A percentile compares a stretch with the other conserved stretches of the same genome.
phyloP scores from a whole-genome alignment of 2,329 filamentous ascomycete species.

The Lasiodiplodia sp. region DNA sequence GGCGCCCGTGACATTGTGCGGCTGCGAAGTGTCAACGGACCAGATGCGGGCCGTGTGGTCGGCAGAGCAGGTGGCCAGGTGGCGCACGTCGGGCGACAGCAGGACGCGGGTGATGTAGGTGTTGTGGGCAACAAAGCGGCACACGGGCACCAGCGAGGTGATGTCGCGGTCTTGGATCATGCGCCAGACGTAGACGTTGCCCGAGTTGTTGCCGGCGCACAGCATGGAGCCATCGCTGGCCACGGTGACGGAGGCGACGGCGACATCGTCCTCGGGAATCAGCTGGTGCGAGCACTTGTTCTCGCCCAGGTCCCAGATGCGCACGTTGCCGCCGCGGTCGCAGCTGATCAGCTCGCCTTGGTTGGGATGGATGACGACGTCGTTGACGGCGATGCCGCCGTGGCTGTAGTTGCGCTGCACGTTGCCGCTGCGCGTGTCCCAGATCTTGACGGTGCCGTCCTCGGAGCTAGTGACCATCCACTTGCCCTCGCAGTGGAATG shows the following conservation, averaged over 20 bases:
- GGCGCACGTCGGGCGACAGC: slow-evolving; percentile 90
- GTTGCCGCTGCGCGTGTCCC: slow-evolving; percentile 85
- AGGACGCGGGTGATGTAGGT: slow-evolving; percentile 93
- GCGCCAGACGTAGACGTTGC: slow-evolving; percentile 97
- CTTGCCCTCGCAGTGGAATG: slow-evolving; percentile 98
- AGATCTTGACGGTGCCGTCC: slow-evolving; percentile 96
- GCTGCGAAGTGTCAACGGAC: slow-evolving; percentile 72
- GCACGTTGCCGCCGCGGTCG: slow-evolving; percentile 88
- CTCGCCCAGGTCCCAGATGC: slow-evolving; percentile 96
- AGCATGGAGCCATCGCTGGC: slow-evolving; percentile 92
- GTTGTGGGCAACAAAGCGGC: slow-evolving; percentile 87
- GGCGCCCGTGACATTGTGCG: slow-evolving; percentile 44
- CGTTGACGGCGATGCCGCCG: slow-evolving; percentile 85
- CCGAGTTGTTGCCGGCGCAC: slow-evolving; percentile 90
- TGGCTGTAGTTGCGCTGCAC: slow-evolving; percentile 95
- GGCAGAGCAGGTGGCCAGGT: slow-evolving; percentile 90
- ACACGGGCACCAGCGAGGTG: slow-evolving; percentile 84
- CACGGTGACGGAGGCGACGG: slow-evolving; percentile 92
- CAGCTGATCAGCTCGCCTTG: slow-evolving; percentile 98
- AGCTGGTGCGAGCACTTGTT: slow-evolving; percentile 97
- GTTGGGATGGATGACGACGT: slow-evolving; percentile 99
- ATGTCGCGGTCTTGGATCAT: slow-evolving; percentile 83
- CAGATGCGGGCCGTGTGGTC: slow-evolving; percentile 97
- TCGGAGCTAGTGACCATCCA: slow-evolving; percentile 99
- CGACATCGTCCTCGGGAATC: slow-evolving; percentile 94